phyloP scores from a whole-genome alignment of 2,329 filamentous ascomycete genomes.

The Sclerotinia nivalis region DNA sequence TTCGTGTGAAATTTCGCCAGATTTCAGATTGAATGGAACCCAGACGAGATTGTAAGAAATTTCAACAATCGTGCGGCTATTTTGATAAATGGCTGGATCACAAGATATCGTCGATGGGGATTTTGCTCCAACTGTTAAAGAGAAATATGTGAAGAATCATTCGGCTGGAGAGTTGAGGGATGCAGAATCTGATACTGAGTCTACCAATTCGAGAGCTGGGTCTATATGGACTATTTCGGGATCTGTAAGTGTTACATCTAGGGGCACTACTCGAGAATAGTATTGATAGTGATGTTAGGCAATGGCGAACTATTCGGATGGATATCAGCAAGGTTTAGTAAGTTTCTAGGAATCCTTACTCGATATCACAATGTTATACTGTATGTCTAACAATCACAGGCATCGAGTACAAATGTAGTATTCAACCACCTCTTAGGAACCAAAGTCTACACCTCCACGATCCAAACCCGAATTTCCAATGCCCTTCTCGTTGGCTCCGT shows the following conservation, averaged over 20 bases:
- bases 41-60: background rate
- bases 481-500: constrained; percentile 41
- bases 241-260: background rate
- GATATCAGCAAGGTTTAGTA: constrained; percentile 21
- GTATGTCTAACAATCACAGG: constrained; percentile 16
- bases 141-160: background rate
- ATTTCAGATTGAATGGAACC: background rate
- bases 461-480: constrained; percentile 42
- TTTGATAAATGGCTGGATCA: background rate
- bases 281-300: constrained; percentile 7
- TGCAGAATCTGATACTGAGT: constrained; percentile 17
- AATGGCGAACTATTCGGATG: constrained; percentile 22
- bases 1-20: background rate
- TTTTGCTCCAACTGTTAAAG: background rate
- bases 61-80: background rate
- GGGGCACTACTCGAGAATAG: background rate
- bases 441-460: constrained; percentile 37
- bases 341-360: background rate
- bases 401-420: constrained; percentile 42
- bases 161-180: background rate
- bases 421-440: constrained; percentile 39
- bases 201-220: background rate
- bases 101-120: background rate
- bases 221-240: constrained; percentile 23
- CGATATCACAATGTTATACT: background rate